phyloP scores from a whole-genome alignment of 139 green algal genomes.

The Spirogloea muscicola region DNA sequence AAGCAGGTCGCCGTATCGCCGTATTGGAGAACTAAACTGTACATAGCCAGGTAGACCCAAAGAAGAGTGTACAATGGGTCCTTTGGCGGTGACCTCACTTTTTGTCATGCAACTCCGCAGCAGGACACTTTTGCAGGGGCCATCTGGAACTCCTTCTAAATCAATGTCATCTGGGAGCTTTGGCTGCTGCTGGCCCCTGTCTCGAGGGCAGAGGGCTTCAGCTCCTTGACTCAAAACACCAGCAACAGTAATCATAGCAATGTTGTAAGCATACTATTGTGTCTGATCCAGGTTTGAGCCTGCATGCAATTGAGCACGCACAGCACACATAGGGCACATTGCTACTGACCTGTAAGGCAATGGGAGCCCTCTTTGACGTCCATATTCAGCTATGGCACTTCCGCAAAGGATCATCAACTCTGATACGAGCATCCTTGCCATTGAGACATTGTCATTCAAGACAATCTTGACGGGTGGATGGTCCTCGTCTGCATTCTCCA shows the following conservation, averaged over 20 bases:
- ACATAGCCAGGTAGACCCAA: conserved; percentile 52
- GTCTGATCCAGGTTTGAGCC: too few relatives aligned
- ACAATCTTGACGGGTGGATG: conserved; percentile 6
- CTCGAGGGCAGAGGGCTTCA: neutral
- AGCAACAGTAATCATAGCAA: too few relatives aligned
- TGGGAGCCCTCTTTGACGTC: conserved; percentile 53
- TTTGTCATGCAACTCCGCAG: conserved; percentile 70
- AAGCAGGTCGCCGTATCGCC: conserved; percentile 52
- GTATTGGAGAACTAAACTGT: conserved; percentile 57
- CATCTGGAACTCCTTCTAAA: conserved; percentile 58
- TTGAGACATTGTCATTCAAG: neutral
- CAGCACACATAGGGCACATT: too few relatives aligned
- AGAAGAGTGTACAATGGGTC: conserved; percentile 42
- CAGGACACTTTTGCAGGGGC: conserved; percentile 58
- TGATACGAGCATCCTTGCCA: conserved; percentile 29
- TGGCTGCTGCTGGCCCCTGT: conserved; percentile 34
- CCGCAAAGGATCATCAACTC: conserved; percentile 88
- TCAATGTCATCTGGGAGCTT: conserved; percentile 46
- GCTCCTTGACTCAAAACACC: too few relatives aligned
- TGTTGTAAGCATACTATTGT: too few relatives aligned
- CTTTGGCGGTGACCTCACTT: conserved; percentile 37
- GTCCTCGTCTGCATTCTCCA: conserved; percentile 13
- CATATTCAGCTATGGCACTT: conserved; percentile 57
- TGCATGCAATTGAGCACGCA: too few relatives aligned
- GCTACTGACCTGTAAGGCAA: conserved; percentile 80